Base-by-base conservation (phyloP, 768 basidiomycete genomes). In the Suillus placidus region DNA sequence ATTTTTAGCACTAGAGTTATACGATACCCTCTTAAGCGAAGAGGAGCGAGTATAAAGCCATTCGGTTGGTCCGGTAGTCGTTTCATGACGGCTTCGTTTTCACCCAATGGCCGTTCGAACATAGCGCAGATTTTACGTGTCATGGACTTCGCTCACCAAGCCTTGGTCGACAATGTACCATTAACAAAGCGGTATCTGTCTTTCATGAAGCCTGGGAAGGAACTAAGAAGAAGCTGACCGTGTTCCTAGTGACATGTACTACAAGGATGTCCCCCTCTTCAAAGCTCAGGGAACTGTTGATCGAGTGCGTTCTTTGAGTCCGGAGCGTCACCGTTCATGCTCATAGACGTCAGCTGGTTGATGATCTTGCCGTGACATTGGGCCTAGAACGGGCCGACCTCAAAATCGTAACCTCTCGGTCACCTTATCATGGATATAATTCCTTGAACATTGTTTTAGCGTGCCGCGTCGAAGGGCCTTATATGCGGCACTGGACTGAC, bases 391-490 rank as follows among this genome's bases (percentile, higher is more conserved):
- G 97, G 52, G 84, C 87, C 8, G 91, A 93, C 70, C 81, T 98
- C 62, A 89, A 92, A 71, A 87, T 99, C 40, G 95, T 94, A 68
- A 65, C 16, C 30, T 47, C 40, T 35, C 23, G 65, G 5, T 34
- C 35, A 55, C 32, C 30, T 30, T 42, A 26, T 18, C 34, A 30
- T 5, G 26, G 45, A 10, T 45, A 54, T 54, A 3, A 57, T 57
- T 55, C 58, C 67, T 66, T 71, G 20, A 72, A 49, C 12, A 13
- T 43, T 34, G 35, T 23, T 64, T 23, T 69, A 97, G 95, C 86
- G 93, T 45, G 95, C 96, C 1, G 87, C 94, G 0, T 86, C 93
- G 0, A 98, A 98, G 77, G 97, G 97, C 0, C 85, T 98, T 23
- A 80, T 97, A 49, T 89, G 87, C 62, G 93, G 95, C 3, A 81